Base-by-base conservation (phyloP, 129 eudicot genomes). In the Artemisia tridentata region DNA sequence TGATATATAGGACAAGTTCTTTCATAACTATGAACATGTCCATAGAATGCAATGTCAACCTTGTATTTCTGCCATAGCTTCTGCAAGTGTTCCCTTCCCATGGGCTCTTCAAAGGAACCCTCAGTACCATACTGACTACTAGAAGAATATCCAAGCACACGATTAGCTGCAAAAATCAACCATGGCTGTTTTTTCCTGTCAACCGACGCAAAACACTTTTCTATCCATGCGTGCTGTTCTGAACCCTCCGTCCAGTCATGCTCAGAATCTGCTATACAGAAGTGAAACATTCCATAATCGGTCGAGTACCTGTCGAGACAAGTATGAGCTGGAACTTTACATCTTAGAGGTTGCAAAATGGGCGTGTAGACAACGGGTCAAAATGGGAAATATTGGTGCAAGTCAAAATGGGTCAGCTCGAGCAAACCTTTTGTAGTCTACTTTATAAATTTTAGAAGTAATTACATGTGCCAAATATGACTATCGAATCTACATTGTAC, bases 231-330 rank as follows among this genome's bases (percentile, higher is more conserved):
- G 69, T 83, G 78, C 62, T 88, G 96, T 64, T 88, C 96, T 1
- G 91, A 76, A 54, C 96, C 91, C 72, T 86, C 89, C 63, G 91
- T 86, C 92, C 89, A 86, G 67, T 88, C 96, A 69, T 86, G 91
- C 76, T 88, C 87, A 25, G 79, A 81, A 65, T 88, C 96, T 9
- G 92, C 96, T 80, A 88, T 81, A 75, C 89, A 88, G 69, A 88
- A 88, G 45, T 67, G 91, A 71, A 88, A 88, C 96, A 85, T 85
- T 18, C 91, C 96, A 75, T 83, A 83, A 80, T 88, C 87, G 0
- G 88, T 82, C 20, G 85, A 74, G 64, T 88, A 85, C 96, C 96
- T 88, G 72, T 51, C 27, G 46, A 20, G 53, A 77, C 29, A 57
- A 45, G 52, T 54, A 54, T 43, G 49, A 23, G 63, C 46, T 9